Conservation (phyloP, 768 basidiomycete genomes). For the Agaricus blazei region DNA sequence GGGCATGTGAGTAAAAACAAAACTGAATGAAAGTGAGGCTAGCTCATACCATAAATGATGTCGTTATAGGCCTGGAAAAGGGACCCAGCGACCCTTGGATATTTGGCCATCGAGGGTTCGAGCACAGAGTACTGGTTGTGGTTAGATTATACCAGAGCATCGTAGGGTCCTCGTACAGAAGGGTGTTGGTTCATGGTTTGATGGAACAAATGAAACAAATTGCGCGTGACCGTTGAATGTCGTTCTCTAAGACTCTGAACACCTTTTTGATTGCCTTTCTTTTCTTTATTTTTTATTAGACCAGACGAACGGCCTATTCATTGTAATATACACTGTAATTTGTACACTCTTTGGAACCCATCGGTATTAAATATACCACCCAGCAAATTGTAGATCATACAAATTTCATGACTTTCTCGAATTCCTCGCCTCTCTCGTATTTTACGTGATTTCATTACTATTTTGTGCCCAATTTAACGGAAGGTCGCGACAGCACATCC, state of each 20-base stretch:
- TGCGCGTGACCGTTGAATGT: too few species aligned
- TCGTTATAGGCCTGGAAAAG: slow-evolving; percentile 80
- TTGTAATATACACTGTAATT: too few species aligned
- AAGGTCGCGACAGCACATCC: not conserved
- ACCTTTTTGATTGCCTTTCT: too few species aligned
- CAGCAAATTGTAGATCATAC: too few species aligned
- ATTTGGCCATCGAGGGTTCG: slow-evolving; percentile 46
- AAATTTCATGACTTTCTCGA: too few species aligned
- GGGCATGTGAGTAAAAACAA: not conserved
- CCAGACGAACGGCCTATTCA: too few species aligned
- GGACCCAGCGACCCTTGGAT: slow-evolving; percentile 54
- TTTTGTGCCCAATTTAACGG: not conserved
- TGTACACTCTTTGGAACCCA: too few species aligned
- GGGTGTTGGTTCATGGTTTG: slow-evolving; percentile 23
- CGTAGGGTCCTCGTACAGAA: slow-evolving; percentile 16
- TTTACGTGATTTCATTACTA: not conserved
- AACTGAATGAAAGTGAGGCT: not conserved
- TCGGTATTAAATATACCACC: too few species aligned
- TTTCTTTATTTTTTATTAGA: too few species aligned
- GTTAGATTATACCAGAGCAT: slow-evolving; percentile 5
- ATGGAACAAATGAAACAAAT: not conserved
- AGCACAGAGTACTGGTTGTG: slow-evolving; percentile 39
- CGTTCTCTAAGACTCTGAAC: too few species aligned
- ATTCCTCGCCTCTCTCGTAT: not conserved
- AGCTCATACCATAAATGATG: slow-evolving; percentile 46